Base-by-base conservation (phyloP, 257 asterid genomes). In the Nicotiana attenuata region DNA sequence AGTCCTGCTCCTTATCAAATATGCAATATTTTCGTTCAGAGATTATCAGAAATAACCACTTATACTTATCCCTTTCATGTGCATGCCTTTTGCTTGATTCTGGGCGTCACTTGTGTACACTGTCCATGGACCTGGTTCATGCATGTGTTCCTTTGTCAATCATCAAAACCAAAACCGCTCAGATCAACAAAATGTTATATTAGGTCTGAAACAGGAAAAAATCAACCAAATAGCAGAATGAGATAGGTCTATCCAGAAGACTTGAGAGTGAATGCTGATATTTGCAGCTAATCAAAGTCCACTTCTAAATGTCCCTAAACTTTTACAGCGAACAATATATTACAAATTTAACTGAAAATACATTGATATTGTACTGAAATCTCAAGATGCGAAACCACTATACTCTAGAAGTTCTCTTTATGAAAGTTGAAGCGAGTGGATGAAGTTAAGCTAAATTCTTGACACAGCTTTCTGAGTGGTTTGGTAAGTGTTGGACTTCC, bases 361-460 rank as follows among this genome's bases (percentile, higher is more conserved):
- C 52, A 50, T 15, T 15, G 41, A 75, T 52, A 26, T 22, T 29
- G 14, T 14, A 60, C 8, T 38, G 75, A 79, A 79, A 31, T 7
- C 24, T 0, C 26, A 59, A 20, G 13, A n/a, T 47, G 24, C 50
- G 50, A 80, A 14, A 22, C 24, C 45, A 65, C n/a, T 0, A 41
- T 22, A 41, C 24, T 5, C 84, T 89, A 96, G 88, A 96, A 96
- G 86, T 96, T 96, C 85, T 96, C 99, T 91, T 96, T 94, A 93
- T 96, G 99, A 82, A 96, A 96, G 55, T 89, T 85, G 86, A 96
- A 96, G 3, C 98, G 89, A 0, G 97, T 94, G 1, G 94, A 85
- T 22, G 97, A 82, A 82, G 84, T 94, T 87, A 93, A 33, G 86
- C 91, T 92, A 81, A 88, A 88, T 79, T 94, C 96, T 14, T 88